Percentiles rank a stretch among this genome's conserved stretches.
Evolutionary conservation across 2,329 filamentous ascomycete species (phyloP).

Genomic region (Exophiala aquamarina): DNA sequence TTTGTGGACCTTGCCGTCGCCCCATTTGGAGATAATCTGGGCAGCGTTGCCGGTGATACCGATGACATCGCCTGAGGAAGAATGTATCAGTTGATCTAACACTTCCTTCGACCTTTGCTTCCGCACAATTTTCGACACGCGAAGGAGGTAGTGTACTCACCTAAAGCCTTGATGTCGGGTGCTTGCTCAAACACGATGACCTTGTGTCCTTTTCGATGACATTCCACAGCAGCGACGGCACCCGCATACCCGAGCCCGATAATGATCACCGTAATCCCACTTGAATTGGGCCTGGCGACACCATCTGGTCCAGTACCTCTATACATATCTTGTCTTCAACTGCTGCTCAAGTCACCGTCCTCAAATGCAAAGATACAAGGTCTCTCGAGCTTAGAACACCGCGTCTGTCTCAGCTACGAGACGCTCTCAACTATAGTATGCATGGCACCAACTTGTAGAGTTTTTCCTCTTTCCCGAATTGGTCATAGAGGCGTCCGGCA

Average conservation of each 20-base stretch:
- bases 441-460: no score
- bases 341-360: no score
- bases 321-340: no score
- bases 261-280: constrained; percentile 5
- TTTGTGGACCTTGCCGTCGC: constrained; percentile 27
- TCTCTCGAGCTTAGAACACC: no score
- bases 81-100: neutral
- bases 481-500: no score
- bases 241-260: constrained; percentile 55
- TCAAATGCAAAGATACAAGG: no score
- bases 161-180: constrained; percentile 18
- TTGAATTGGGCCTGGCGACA: constrained; percentile 1
- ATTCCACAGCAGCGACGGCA: constrained; percentile 64
- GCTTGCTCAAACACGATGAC: constrained; percentile 55
- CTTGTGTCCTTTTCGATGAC: constrained; percentile 59
- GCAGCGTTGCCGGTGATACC: constrained; percentile 29
- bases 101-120: no score
- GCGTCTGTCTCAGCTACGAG: no score
- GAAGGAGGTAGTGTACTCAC: constrained; percentile 1
- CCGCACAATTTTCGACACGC: no score
- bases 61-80: constrained; percentile 47
- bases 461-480: no score
- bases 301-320: constrained; percentile 3
- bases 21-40: constrained; percentile 29
- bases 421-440: no score